Percentiles rank a stretch among this genome's conserved stretches.
phyloP scores from a whole-genome alignment of 768 basidiomycete species.

The Dioszegia aurantiaca region DNA sequence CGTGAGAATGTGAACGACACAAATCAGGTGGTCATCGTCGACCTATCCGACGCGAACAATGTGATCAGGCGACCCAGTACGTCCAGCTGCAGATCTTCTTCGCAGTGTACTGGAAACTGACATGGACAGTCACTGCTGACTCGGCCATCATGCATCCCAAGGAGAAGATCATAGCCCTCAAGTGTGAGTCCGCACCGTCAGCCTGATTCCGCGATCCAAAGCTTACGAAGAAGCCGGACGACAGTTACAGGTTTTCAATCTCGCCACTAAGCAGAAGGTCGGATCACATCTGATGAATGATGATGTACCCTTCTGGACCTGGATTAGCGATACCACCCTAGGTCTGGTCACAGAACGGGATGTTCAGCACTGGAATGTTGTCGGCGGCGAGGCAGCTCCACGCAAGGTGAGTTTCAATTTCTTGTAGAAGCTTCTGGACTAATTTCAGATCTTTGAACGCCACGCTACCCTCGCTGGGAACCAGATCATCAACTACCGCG shows the following conservation, averaged over 20 bases:
- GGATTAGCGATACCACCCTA: conserved; percentile 85
- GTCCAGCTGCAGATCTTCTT: conserved; percentile 15
- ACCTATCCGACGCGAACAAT: conserved; percentile 96
- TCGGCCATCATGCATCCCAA: conserved; percentile 97
- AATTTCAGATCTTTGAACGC: conserved; percentile 78
- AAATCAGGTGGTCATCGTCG: conserved; percentile 98
- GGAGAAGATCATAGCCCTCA: conserved; percentile 93
- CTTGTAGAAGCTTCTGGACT: conserved; percentile 59
- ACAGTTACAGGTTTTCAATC: conserved; percentile 96
- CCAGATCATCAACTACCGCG: conserved; percentile 98
- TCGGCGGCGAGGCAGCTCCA: conserved; percentile 50
- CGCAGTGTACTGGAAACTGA: conserved; percentile 14
- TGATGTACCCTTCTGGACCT: conserved; percentile 98
- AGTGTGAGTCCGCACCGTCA: conserved; percentile 63
- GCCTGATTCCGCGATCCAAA: neutral
- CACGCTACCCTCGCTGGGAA: conserved; percentile 89
- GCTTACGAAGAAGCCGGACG: conserved; percentile 65
- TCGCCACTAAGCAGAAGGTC: conserved; percentile 95
- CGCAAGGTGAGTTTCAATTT: conserved; percentile 37
- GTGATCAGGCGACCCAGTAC: conserved; percentile 57
- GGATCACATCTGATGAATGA: conserved; percentile 91
- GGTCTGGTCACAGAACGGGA: conserved; percentile 93
- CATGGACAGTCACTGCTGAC: conserved; percentile 76
- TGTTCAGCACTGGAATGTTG: conserved; percentile 81
- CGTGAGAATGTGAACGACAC: conserved; percentile 92